A percentile compares a stretch with the other conserved stretches of the same genome.
Conservation (phyloP, 306 rosid genomes). For the Vachellia pachyceras region DNA sequence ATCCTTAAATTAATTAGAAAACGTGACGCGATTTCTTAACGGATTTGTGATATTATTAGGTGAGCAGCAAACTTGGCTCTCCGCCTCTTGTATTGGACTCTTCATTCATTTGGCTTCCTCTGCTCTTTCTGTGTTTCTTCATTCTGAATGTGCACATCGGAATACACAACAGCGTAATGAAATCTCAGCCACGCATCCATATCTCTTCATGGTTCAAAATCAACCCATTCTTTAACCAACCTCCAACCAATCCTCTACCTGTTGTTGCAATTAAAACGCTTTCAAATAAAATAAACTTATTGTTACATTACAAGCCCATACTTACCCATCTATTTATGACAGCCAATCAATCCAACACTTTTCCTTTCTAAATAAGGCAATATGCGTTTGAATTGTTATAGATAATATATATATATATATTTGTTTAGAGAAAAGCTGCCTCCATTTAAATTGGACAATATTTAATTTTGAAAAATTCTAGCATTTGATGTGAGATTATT, state of each 20-base stretch:
- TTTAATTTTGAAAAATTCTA: not conserved
- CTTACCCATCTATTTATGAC: not conserved
- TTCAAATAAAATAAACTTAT: not conserved
- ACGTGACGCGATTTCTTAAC: slow-evolving; percentile 9
- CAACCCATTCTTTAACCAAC: slow-evolving; percentile 28
- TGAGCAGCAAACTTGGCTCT: slow-evolving; percentile 27
- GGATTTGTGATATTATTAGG: slow-evolving; percentile 22
- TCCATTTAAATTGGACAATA: not conserved
- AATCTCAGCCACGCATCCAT: not conserved
- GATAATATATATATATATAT: not conserved
- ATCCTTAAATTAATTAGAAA: not conserved
- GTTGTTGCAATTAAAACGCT: not conserved
- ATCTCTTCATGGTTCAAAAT: not conserved
- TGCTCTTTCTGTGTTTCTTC: not conserved
- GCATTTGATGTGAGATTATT: not conserved
- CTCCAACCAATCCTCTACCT: slow-evolving; percentile 22
- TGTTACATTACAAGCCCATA: not conserved
- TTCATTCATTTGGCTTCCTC: not conserved
- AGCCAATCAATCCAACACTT: not conserved
- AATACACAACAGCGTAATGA: slow-evolving; percentile 4
- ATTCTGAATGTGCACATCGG: not conserved
- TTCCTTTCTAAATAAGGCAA: not conserved
- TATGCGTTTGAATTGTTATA: not conserved
- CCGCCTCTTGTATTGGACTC: too few relatives aligned
- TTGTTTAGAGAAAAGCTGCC: not conserved